phyloP scores from a whole-genome alignment of 2,329 filamentous ascomycete genomes.

The Nannizzia gypsea region DNA sequence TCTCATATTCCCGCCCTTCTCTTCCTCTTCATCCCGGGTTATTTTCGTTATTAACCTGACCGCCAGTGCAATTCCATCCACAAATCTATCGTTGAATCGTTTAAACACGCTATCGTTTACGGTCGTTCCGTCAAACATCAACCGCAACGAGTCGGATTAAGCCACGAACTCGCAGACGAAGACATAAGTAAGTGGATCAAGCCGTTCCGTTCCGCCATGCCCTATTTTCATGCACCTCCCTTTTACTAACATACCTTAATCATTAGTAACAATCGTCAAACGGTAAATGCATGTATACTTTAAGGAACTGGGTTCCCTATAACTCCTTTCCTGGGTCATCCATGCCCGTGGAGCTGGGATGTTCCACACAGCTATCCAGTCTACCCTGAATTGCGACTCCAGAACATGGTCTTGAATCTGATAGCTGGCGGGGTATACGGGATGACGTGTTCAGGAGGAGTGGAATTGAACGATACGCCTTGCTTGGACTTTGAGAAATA shows the following conservation, averaged over 20 bases:
- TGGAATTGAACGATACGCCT: background rate
- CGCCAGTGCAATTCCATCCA: slow-evolving; percentile 88
- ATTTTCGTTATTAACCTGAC: background rate
- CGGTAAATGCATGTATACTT: slow-evolving; percentile 15
- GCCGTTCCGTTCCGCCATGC: background rate
- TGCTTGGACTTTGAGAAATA: background rate
- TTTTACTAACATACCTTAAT: background rate
- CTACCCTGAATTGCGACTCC: background rate
- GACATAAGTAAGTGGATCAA: slow-evolving; percentile 62
- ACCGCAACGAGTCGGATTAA: slow-evolving; percentile 83
- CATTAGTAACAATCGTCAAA: slow-evolving; percentile 27
- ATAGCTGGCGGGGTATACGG: background rate
- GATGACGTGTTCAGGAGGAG: slow-evolving; percentile 4
- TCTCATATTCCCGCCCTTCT: slow-evolving; percentile 17
- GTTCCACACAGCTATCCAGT: background rate
- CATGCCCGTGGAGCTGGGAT: slow-evolving; percentile 3
- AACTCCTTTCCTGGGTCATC: slow-evolving; percentile 1
- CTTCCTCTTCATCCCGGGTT: background rate
- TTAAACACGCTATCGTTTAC: slow-evolving; percentile 91
- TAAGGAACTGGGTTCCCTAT: background rate
- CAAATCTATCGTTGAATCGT: slow-evolving; percentile 88
- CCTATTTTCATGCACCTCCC: background rate
- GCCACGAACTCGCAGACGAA: slow-evolving; percentile 87
- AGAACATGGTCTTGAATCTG: background rate
- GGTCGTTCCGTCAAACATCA: slow-evolving; percentile 98